Evolutionary conservation across 2,329 filamentous ascomycete genomes (phyloP), one percentile per base, ranked within the genome.

Genomic region (Aspergillus viridinutans): DNA sequence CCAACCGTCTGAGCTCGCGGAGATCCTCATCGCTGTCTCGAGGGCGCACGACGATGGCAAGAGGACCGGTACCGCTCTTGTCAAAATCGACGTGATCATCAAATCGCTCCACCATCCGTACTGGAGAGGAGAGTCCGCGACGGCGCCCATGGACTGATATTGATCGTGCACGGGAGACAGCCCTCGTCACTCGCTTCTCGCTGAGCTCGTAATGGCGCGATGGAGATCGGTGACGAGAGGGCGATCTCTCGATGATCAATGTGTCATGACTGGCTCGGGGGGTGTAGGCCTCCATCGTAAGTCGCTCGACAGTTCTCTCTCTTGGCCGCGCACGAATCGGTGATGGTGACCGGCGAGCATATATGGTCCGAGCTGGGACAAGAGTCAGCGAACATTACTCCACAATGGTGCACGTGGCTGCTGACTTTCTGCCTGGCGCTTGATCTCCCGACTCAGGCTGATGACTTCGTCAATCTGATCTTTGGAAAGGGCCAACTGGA

Each of bases 381-480:
- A 17, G 28, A 43, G 48, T 61, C 25, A 61, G 54, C 29, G 21
- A 25, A 50, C 25, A 25, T 52, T 47, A 32, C n/a, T 42, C 52
- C 29, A 32, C 20, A 38, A 12, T 9, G 25, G 7, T 21, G 56
- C 52, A 61, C 50, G 54, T 58, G 57, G 52, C 58, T 54, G 64
- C 67, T 58, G 60, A 74, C 72, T 67, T 64, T 74, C 70, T 14
- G 65, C 59, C 48, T 67, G 64, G 43, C 67, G 68, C 57, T 66
- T 69, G 55, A 75, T 69, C 32, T 88, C 85, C 67, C 92, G 89
- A 73, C 90, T 95, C 51, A 92, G 80, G 67, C 85, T 88, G 66
- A 97, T 89, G 48, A 97, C 81, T 67, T 95, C 89, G 65, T 97
- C 92, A 61, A 97, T 97, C 66, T 96, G 91, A 20, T 93, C 86